Percentiles rank a stretch among this genome's conserved stretches.
These are phyloP conservation scores for Phytopythium litorale DNA, from an alignment of 352 stramenopile genomes.

Conservation along the genomic window DNA sequence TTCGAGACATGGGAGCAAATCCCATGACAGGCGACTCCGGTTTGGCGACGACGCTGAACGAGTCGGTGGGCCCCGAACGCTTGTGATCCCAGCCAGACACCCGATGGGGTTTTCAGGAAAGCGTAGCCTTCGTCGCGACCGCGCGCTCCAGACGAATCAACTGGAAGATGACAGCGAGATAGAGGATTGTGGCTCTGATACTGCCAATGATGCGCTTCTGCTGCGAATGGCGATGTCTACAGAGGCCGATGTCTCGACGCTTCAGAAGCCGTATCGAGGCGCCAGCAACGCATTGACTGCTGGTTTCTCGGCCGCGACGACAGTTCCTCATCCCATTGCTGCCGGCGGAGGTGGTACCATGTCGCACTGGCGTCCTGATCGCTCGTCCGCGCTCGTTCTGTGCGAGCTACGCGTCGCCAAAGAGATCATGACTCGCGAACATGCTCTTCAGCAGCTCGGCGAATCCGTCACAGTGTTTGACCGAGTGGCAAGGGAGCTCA, in stretches of 20 bases:
- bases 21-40: not conserved
- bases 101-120: not conserved
- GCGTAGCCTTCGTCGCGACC: not conserved
- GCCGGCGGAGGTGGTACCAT: not conserved
- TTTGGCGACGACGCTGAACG: not conserved
- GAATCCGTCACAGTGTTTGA: slow-evolving; percentile 21
- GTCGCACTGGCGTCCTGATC: slow-evolving; percentile 4
- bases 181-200: not conserved
- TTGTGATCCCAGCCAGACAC: not conserved
- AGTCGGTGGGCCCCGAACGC: not conserved
- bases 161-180: not conserved
- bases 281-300: not conserved
- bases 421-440: slow-evolving; percentile 56
- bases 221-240: too few relatives aligned
- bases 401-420: slow-evolving; percentile 49
- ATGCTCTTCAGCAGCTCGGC: slow-evolving; percentile 43
- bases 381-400: slow-evolving; percentile 34
- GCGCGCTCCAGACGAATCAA: not conserved
- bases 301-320: not conserved
- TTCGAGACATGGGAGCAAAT: not conserved
- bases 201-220: not conserved
- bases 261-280: not conserved
- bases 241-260: not conserved
- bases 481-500: slow-evolving; percentile 24
- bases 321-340: not conserved